Evolutionary conservation across 331 rosid species (phyloP).

Genomic region (Acacia concinna): DNA sequence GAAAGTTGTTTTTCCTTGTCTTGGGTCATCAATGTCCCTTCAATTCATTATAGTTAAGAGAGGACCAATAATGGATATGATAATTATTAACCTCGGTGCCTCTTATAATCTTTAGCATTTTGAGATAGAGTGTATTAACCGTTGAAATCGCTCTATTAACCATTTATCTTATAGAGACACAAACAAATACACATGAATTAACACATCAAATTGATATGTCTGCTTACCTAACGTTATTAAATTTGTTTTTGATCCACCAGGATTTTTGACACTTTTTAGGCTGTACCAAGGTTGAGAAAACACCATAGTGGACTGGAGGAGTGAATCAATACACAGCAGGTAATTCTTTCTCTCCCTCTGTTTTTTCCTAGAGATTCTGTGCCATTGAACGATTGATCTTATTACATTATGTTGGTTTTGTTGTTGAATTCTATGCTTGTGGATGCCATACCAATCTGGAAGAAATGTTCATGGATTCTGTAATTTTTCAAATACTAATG

Average conservation of each 20-base stretch:
- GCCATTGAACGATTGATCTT: conserved; percentile 19
- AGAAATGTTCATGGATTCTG: not conserved
- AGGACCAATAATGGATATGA: not conserved
- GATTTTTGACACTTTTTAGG: not conserved
- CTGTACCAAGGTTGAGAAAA: conserved; percentile 1
- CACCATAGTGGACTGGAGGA: not conserved
- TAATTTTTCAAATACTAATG: not conserved
- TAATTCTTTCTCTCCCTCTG: not conserved
- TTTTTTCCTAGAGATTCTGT: not conserved
- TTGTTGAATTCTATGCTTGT: not conserved
- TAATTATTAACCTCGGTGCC: not conserved
- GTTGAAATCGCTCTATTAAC: not conserved
- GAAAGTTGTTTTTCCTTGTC: not conserved
- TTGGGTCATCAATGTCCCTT: not conserved
- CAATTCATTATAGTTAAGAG: not conserved
- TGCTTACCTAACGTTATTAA: not conserved
- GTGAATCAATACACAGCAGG: not conserved
- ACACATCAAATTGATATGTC: not conserved
- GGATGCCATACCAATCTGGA: conserved; percentile 13
- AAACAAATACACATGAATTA: not conserved
- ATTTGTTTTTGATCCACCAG: not conserved
- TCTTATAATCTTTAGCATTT: not conserved
- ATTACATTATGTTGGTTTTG: not conserved
- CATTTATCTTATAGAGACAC: not conserved
- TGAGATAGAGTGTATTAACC: not conserved